A percentile compares a stretch with the other conserved stretches of the same genome.
phyloP scores from a whole-genome alignment of 1,284 basidiomycete genomes.

The Acaromyces ingoldii region DNA sequence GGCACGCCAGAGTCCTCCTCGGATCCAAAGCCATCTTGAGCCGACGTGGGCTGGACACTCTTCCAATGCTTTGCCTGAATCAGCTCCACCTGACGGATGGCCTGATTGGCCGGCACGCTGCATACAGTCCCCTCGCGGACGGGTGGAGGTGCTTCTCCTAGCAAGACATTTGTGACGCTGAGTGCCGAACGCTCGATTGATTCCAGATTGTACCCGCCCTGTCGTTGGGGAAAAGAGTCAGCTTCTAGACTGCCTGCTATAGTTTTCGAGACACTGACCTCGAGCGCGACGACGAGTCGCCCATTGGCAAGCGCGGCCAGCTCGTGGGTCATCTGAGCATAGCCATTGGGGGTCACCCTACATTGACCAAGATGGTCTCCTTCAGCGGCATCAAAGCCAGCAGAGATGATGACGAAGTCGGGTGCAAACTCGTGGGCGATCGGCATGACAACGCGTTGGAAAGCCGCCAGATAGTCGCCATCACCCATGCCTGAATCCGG shows the following conservation, averaged over 20 bases:
- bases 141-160: constrained; percentile 77
- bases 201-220: constrained; percentile 92
- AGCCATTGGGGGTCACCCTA: constrained; percentile 84
- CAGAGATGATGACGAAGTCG: constrained; percentile 93
- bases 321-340: constrained; percentile 98
- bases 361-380: constrained; percentile 90
- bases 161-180: constrained; percentile 75
- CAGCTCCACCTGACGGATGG: constrained; percentile 76
- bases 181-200: constrained; percentile 80
- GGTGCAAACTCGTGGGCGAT: constrained; percentile 94
- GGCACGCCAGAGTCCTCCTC: constrained; percentile 14
- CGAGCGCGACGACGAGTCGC: constrained; percentile 83
- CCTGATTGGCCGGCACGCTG: constrained; percentile 76
- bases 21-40: too few relatives aligned
- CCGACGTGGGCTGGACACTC: constrained; percentile 55
- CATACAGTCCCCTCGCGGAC: constrained; percentile 59
- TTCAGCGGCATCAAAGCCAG: constrained; percentile 92
- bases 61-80: constrained; percentile 90
- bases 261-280: too few relatives aligned
- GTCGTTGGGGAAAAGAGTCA: too few relatives aligned
- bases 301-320: constrained; percentile 82
- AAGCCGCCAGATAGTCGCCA: constrained; percentile 92
- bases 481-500: constrained; percentile 81
- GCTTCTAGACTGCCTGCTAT: too few relatives aligned
- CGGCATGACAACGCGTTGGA: constrained; percentile 92